Evolutionary conservation across 2,329 filamentous ascomycete genomes (phyloP).

Genomic region (Ampelomyces quisqualis): DNA sequence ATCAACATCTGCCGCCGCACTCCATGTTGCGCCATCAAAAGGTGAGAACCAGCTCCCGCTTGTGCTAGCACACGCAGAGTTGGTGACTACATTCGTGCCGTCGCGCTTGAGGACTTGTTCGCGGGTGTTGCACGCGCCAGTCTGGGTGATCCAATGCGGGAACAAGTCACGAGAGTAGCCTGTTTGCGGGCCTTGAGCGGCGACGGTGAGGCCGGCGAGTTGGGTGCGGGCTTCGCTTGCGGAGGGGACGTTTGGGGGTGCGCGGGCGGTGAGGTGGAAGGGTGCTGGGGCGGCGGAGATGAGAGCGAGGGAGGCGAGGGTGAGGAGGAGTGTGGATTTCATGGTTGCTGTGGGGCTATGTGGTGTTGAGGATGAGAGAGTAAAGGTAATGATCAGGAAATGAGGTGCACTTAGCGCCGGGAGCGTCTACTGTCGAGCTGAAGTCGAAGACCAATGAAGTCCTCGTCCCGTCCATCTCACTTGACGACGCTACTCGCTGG

Average conservation of each 20-base stretch:
- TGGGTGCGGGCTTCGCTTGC: conserved; percentile 57
- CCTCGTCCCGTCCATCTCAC: conserved; percentile 3
- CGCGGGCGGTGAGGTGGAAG: conserved; percentile 31
- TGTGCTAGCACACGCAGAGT: conserved; percentile 61
- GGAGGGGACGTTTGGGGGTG: conserved; percentile 64
- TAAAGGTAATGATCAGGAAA: no score
- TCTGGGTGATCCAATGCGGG: conserved; percentile 68
- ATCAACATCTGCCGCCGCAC: conserved; percentile 67
- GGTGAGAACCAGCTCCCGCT: conserved; percentile 70
- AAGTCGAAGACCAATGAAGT: conserved; percentile 4
- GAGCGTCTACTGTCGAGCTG: neutral
- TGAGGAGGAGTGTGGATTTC: conserved; percentile 32
- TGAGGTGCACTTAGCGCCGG: neutral
- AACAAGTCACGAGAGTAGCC: conserved; percentile 68
- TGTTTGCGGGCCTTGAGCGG: conserved; percentile 55
- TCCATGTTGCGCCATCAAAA: conserved; percentile 74
- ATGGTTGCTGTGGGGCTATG: conserved; percentile 21
- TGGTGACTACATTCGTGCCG: conserved; percentile 62
- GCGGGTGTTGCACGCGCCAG: conserved; percentile 64
- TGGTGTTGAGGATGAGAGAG: neutral
- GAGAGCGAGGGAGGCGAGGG: conserved; percentile 26
- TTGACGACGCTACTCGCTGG: conserved; percentile 9
- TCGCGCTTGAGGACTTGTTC: conserved; percentile 75
- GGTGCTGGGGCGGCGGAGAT: conserved; percentile 35
- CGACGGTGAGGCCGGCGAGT: conserved; percentile 61